phyloP scores from a whole-genome alignment of 139 green algal genomes.

The Yamagishiella unicocca region DNA sequence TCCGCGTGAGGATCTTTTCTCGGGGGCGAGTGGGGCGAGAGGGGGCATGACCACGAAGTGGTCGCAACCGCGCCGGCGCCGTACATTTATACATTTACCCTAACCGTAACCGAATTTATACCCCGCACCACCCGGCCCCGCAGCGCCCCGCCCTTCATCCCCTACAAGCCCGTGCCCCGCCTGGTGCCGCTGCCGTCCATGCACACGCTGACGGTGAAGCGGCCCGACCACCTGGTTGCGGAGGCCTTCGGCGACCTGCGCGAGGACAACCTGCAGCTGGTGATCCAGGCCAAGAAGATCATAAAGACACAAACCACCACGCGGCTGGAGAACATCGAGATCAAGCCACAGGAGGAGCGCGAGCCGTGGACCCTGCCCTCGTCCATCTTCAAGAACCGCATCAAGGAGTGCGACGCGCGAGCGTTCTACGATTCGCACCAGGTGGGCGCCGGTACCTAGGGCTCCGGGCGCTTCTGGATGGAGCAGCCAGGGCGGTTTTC shows the following conservation, averaged over 20 bases:
- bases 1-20: too few species aligned
- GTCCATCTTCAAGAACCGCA: slow-evolving; percentile 80
- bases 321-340: slow-evolving; percentile 67
- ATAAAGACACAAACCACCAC: slow-evolving; percentile 70
- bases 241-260: slow-evolving; percentile 75
- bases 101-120: too few species aligned
- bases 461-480: too few species aligned
- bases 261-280: slow-evolving; percentile 80
- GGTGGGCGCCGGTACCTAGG: too few species aligned
- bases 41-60: too few species aligned
- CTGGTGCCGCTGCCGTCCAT: slow-evolving; percentile 76
- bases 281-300: slow-evolving; percentile 71
- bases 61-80: too few species aligned
- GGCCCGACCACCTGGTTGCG: slow-evolving; percentile 59
- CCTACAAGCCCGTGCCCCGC: slow-evolving; percentile 78
- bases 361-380: slow-evolving; percentile 78
- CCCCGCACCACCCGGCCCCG: not conserved
- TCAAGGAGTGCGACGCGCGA: slow-evolving; percentile 72
- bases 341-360: slow-evolving; percentile 58
- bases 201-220: slow-evolving; percentile 76
- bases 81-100: too few species aligned
- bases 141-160: slow-evolving; percentile 74
- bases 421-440: slow-evolving; percentile 69
- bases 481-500: too few species aligned
- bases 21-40: too few species aligned